Evolutionary conservation across 1,139 yeast genomes (phyloP), one percentile per base, ranked within the genome.

Genomic region (Debaryomyces subglobosus): DNA sequence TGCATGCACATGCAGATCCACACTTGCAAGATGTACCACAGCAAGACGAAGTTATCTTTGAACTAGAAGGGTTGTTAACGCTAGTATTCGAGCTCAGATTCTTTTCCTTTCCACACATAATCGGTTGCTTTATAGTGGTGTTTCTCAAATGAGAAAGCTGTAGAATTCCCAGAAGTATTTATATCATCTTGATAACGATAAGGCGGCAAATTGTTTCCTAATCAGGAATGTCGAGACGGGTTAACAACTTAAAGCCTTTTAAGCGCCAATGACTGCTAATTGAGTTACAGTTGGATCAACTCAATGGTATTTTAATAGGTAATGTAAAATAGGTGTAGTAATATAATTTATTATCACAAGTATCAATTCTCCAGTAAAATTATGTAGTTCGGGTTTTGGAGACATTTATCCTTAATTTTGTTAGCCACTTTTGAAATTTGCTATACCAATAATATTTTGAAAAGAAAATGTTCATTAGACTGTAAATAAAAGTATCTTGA

Each of bases 11-110:
- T 12, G 63, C 54, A 24, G 72, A 64, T n/a, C 74, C 74, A 55
- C 74, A 70, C 54, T 69, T 70, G 60, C 74, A 70, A 37, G 65
- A 58, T 20, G 68, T 53, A 24, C 73, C 71, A 46, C 74, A 68
- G 45, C 71, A 66, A 23, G 58, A 48, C 27, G 53, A 47, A 10
- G 16, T 24, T 9, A 36, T 15, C 30, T 52, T 42, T 25, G 53
- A 25, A 37, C 50, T 49, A 24, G 57, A 43, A 27, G 60, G 46
- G 13, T 64, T 39, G 15, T 58, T 12, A 9, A n/a, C 29, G 7
- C 5, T 13, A 7, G 34, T 25, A n/a, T 21, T 39, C n/a, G 55
- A 60, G 36, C 51, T 50, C n/a, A 52, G 27, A 34, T 50, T 41
- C 21, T 64, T 42, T 30, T 47, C 40, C 39, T 50, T 45, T 25